Conservation (phyloP, 345 rosid genomes). For the Citrus reticulata region DNA sequence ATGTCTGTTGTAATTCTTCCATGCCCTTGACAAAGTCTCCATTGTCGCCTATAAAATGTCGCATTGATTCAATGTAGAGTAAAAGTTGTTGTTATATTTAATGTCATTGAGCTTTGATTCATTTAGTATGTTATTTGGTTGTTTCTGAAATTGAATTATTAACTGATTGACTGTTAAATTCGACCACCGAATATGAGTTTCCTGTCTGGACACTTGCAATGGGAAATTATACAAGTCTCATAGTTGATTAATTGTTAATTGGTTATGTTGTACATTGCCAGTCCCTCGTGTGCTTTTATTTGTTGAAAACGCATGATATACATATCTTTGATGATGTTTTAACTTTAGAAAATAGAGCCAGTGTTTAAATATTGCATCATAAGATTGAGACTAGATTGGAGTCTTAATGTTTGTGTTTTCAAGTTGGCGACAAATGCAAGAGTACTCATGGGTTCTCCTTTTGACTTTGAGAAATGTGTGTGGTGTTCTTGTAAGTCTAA, state of each 20-base stretch:
- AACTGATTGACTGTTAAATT: background rate
- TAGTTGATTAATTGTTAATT: background rate
- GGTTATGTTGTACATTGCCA: background rate
- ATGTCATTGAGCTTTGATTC: background rate
- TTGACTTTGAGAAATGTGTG: background rate
- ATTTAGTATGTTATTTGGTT: no score
- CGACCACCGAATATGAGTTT: background rate
- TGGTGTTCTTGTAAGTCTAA: background rate
- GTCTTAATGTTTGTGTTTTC: background rate
- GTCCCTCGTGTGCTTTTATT: background rate
- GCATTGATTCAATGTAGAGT: constrained; percentile 29
- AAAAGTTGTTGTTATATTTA: background rate
- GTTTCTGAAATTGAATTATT: no score
- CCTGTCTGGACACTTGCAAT: background rate
- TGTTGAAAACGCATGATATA: no score
- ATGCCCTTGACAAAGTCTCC: constrained; percentile 60
- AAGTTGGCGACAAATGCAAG: background rate
- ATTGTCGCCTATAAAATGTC: constrained; percentile 44
- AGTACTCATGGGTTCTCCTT: no score
- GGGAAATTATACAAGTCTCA: background rate
- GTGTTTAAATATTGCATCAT: background rate
- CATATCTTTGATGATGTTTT: background rate
- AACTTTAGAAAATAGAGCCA: background rate
- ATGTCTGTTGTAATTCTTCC: constrained; percentile 62
- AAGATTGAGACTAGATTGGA: background rate